These are phyloP conservation scores for Coprinellus aureogranulatus DNA, from an alignment of 768 basidiomycete species.

Conservation along the genomic window DNA sequence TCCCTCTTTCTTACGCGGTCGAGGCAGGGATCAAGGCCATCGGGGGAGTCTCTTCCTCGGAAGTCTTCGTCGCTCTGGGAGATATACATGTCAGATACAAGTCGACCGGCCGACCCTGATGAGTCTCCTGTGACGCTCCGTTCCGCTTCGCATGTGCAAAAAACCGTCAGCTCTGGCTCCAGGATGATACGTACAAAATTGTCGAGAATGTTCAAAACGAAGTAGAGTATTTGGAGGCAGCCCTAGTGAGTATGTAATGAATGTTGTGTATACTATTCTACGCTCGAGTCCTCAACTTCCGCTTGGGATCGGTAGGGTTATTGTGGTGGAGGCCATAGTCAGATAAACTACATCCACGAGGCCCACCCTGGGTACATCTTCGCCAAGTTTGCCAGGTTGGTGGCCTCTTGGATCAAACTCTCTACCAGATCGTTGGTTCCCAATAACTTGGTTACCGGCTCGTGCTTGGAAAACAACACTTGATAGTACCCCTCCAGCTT, in stretches of 20 bases:
- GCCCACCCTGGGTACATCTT: conserved; percentile 94
- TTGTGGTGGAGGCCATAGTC: neutral
- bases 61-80: neutral
- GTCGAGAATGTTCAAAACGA: neutral
- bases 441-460: conserved; percentile 48
- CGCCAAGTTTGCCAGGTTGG: conserved; percentile 67
- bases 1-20: neutral
- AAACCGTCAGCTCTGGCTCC: neutral
- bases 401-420: conserved; percentile 87
- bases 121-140: neutral
- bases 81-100: neutral
- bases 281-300: too few relatives aligned
- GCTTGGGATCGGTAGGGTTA: neutral
- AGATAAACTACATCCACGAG: conserved; percentile 58
- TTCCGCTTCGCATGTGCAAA: neutral
- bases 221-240: too few relatives aligned
- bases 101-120: neutral
- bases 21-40: neutral
- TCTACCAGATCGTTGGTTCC: conserved; percentile 89
- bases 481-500: conserved; percentile 74
- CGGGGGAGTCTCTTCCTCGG: neutral
- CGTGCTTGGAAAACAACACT: conserved; percentile 39
- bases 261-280: too few relatives aligned
- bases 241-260: too few relatives aligned
- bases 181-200: neutral